Evolutionary conservation across 2,329 filamentous ascomycete genomes (phyloP).

Genomic region (Pestalotiopsis fici): DNA sequence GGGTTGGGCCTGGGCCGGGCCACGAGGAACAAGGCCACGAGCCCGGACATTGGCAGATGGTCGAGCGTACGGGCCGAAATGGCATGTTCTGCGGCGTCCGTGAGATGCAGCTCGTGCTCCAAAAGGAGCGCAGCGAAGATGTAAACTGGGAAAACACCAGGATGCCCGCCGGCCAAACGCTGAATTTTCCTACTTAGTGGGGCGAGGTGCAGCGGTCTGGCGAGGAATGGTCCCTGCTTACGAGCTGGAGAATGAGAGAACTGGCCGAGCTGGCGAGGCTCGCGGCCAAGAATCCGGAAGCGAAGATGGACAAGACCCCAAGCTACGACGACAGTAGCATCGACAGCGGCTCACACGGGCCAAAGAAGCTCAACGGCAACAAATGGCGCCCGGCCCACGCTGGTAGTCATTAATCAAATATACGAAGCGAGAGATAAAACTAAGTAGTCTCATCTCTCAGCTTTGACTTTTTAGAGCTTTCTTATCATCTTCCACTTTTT

Average conservation of each 20-base stretch:
- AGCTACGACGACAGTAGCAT: not conserved
- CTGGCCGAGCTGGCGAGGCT: not conserved
- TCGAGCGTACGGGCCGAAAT: constrained; percentile 44
- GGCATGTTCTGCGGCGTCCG: constrained; percentile 58
- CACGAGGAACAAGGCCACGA: not conserved
- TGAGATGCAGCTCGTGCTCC: constrained; percentile 43
- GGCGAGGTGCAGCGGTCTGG: constrained; percentile 5
- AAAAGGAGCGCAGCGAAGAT: constrained; percentile 27
- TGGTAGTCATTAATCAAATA: not conserved
- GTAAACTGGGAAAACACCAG: constrained; percentile 35
- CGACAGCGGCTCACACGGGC: not conserved
- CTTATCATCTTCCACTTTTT: not conserved
- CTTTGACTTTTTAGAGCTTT: not conserved
- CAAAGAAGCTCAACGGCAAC: not conserved
- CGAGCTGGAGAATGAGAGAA: not conserved
- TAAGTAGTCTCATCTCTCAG: not conserved
- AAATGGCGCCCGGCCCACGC: not conserved
- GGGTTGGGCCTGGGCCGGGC: constrained; percentile 36
- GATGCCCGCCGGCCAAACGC: constrained; percentile 33
- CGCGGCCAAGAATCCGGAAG: not conserved
- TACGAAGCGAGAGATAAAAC: not conserved
- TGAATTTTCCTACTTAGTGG: constrained; percentile 29
- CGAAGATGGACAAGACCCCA: not conserved
- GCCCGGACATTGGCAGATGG: constrained; percentile 39
- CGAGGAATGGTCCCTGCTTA: constrained; percentile 2